A percentile compares a stretch with the other conserved stretches of the same genome.
These are phyloP conservation scores for Myrica gale DNA, from an alignment of 306 rosid species.

Conservation along the genomic window DNA sequence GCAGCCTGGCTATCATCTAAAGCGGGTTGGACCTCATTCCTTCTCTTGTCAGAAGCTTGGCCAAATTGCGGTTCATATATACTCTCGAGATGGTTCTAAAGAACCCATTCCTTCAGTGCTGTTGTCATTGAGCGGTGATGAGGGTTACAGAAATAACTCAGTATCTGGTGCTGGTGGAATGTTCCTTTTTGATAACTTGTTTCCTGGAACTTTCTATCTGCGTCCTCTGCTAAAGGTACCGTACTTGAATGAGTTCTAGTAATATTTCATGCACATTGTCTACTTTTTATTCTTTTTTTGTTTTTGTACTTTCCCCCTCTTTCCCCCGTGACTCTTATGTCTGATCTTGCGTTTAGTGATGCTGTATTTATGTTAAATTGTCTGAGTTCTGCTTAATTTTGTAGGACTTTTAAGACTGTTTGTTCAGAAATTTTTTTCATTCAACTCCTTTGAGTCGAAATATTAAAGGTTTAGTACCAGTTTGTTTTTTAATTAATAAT, in stretches of 20 bases:
- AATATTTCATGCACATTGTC: constrained; percentile 25
- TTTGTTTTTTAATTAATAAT: neutral
- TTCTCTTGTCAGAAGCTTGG: constrained; percentile 96
- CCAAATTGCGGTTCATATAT: constrained; percentile 70
- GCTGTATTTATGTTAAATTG: constrained; percentile 4
- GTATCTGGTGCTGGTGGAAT: constrained; percentile 78
- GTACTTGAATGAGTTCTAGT: constrained; percentile 15
- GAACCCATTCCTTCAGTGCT: constrained; percentile 87
- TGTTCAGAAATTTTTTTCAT: neutral
- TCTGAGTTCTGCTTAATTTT: neutral
- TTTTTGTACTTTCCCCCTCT: neutral
- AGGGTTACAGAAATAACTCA: constrained; percentile 94
- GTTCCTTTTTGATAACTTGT: constrained; percentile 70
- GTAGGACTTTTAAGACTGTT: constrained; percentile 23
- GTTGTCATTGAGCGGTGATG: constrained; percentile 86
- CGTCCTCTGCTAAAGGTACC: constrained; percentile 95
- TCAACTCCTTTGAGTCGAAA: neutral
- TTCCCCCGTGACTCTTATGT: constrained; percentile 8
- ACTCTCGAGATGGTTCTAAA: constrained; percentile 60
- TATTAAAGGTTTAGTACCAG: neutral
- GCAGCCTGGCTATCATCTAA: constrained; percentile 90
- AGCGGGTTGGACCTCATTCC: constrained; percentile 71
- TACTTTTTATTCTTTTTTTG: constrained; percentile 17
- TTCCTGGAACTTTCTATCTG: constrained; percentile 93
- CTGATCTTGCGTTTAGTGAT: constrained; percentile 14